Evolutionary conservation across 352 stramenopile genomes (phyloP), one percentile per base, ranked within the genome.

Genomic region (Halophytophthora batemanensis): DNA sequence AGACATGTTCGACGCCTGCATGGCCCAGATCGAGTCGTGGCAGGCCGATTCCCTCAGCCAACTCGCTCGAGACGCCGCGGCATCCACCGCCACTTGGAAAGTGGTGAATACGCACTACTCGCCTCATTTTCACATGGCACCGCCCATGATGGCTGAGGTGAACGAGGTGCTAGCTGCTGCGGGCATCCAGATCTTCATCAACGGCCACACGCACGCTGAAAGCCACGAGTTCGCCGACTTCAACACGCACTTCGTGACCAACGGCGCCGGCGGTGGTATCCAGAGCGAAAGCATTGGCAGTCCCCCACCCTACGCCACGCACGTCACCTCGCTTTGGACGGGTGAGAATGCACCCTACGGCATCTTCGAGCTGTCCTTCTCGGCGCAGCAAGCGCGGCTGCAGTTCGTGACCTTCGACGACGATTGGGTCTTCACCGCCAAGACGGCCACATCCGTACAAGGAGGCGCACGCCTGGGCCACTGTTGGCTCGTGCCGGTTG

Each of bases 21-120:
- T 90, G 47, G 25, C 45, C 8, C 74, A 86, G 50, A 64, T 90
- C 15, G 57, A 74, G 29, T 62, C 56, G 14, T 89, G 76, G 76
- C 72, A 85, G 51, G 45, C 55, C 0, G 71, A 91, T 35, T 83
- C 77, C 29, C 58, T 88, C n/a, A 61, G 59, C n/a, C 71, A 87
- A 51, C 61, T 86, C 42, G 50, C 49, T 7, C 46, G 61, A 6
- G 80, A 91, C 40, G 69, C 77, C 31, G 68, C 66, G 36, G 61
- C 56, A 7, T 87, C 75, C 3, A 82, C 56, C 0, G 78, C 78
- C 5, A 86, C 72, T 21, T 89, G 74, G 73, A 89, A 89, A 54
- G 46, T 87, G 48, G 73, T 89, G 37, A 87, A 87, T 50, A 78
- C 78, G n/a, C 75, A 89, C 61, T 86, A 89, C 61, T 86, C 74